Conservation (phyloP, 768 basidiomycete genomes). For the Phylloporus rhodoxanthus region DNA sequence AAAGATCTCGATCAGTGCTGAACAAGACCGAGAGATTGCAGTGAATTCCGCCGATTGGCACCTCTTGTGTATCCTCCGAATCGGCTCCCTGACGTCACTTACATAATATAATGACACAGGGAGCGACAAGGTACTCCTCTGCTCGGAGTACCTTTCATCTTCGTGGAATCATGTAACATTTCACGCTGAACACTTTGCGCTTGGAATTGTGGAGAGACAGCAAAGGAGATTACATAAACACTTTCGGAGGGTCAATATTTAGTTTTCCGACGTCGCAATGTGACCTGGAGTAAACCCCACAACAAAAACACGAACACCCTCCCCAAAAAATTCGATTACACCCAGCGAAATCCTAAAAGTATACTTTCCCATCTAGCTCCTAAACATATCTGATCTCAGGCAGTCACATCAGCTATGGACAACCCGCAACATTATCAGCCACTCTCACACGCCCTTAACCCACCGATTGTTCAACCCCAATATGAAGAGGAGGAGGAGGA, state of each 20-base stretch:
- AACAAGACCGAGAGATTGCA: no score
- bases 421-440: slow-evolving; percentile 79
- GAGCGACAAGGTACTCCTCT: no score
- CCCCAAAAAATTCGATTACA: slow-evolving; percentile 28
- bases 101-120: no score
- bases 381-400: slow-evolving; percentile 21
- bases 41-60: no score
- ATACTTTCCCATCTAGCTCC: slow-evolving; percentile 16
- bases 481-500: slow-evolving; percentile 58
- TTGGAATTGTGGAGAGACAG: no score
- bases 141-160: no score
- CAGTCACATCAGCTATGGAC: slow-evolving; percentile 35
- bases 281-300: slow-evolving; percentile 26
- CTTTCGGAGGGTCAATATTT: slow-evolving; percentile 18
- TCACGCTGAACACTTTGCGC: no score
- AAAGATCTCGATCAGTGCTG: no score
- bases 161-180: no score
- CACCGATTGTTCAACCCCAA: slow-evolving; percentile 36
- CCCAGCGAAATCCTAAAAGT: slow-evolving; percentile 27
- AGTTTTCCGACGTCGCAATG: slow-evolving; percentile 22
- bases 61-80: no score
- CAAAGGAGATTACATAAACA: slow-evolving; percentile 16
- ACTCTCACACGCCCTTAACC: slow-evolving; percentile 71
- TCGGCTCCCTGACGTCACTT: no score
- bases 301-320: slow-evolving; percentile 23